Conservation (phyloP, 2,329 filamentous ascomycete genomes). For the Geosmithia morbida region DNA sequence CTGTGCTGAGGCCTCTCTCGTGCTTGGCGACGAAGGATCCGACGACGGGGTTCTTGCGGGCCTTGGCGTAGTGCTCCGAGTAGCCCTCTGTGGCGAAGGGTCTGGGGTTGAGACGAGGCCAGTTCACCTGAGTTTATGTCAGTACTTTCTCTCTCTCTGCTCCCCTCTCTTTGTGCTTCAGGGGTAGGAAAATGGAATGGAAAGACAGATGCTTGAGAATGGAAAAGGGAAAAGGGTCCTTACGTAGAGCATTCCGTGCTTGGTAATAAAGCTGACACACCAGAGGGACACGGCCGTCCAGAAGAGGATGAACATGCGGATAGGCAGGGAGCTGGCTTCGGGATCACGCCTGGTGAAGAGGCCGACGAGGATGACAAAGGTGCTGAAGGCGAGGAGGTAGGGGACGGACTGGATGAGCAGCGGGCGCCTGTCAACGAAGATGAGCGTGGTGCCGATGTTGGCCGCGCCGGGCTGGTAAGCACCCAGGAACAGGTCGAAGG, state of each 20-base stretch:
- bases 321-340: slow-evolving; percentile 62
- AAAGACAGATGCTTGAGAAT: neutral
- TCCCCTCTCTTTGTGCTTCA: slow-evolving; percentile 4
- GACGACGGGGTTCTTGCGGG: slow-evolving; percentile 68
- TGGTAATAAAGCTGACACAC: slow-evolving; percentile 62
- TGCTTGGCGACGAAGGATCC: slow-evolving; percentile 56
- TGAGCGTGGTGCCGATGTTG: slow-evolving; percentile 52
- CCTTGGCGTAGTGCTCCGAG: slow-evolving; percentile 71
- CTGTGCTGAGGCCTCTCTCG: slow-evolving; percentile 72
- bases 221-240: slow-evolving; percentile 24
- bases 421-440: slow-evolving; percentile 77
- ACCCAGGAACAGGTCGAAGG: slow-evolving; percentile 87
- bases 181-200: neutral
- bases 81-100: slow-evolving; percentile 79
- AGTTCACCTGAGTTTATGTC: slow-evolving; percentile 63
- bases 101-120: slow-evolving; percentile 89
- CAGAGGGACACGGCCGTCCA: slow-evolving; percentile 60
- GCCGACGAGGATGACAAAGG: slow-evolving; percentile 70
- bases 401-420: slow-evolving; percentile 86
- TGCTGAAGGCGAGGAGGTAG: slow-evolving; percentile 72
- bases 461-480: slow-evolving; percentile 63
- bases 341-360: slow-evolving; percentile 58
- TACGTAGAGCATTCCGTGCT: slow-evolving; percentile 88
- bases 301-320: slow-evolving; percentile 69
- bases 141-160: slow-evolving; percentile 6